phyloP scores from a whole-genome alignment of 805 yeast species.

The Saturnispora besseyi region DNA sequence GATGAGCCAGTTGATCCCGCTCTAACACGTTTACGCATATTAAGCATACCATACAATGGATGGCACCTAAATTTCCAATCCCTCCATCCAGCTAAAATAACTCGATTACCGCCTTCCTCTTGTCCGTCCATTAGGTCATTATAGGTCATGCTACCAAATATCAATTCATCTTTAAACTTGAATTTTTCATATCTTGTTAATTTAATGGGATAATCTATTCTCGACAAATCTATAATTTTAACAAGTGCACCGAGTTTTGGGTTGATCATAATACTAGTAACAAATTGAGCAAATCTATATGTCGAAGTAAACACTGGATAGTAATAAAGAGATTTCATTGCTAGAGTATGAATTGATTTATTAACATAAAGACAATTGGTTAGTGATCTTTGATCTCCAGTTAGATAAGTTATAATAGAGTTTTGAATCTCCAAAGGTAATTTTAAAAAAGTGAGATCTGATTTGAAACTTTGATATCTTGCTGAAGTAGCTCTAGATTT shows the following conservation, averaged over 20 bases:
- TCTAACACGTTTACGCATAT: conserved; percentile 4
- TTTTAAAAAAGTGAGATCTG: conserved; percentile 13
- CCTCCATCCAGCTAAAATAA: conserved; percentile 74
- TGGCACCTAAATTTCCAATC: conserved; percentile 80
- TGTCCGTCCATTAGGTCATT: conserved; percentile 4
- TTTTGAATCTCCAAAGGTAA: conserved; percentile 38
- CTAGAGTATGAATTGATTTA: conserved; percentile 39
- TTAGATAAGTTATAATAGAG: conserved; percentile 28
- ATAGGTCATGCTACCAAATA: conserved; percentile 12
- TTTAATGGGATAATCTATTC: conserved; percentile 32
- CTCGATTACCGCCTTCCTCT: conserved; percentile 8
- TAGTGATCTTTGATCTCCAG: conserved; percentile 32
- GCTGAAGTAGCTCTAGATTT: conserved; percentile 19
- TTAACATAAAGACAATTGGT: conserved; percentile 43
- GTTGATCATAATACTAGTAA: conserved; percentile 52
- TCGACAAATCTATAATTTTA: conserved; percentile 49
- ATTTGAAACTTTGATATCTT: conserved; percentile 1
- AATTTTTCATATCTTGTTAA: conserved; percentile 16
- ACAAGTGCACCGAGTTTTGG: conserved; percentile 50
- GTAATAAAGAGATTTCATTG: conserved; percentile 47
- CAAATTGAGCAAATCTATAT: conserved; percentile 73
- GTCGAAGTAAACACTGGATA: conserved; percentile 54
- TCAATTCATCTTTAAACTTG: conserved; percentile 14
- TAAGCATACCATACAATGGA: conserved; percentile 41
- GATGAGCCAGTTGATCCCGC: conserved; percentile 2